Percentiles rank a stretch among this genome's conserved stretches.
Conservation (phyloP, 495 filamentous ascomycete species). For the Terfezia claveryi region DNA sequence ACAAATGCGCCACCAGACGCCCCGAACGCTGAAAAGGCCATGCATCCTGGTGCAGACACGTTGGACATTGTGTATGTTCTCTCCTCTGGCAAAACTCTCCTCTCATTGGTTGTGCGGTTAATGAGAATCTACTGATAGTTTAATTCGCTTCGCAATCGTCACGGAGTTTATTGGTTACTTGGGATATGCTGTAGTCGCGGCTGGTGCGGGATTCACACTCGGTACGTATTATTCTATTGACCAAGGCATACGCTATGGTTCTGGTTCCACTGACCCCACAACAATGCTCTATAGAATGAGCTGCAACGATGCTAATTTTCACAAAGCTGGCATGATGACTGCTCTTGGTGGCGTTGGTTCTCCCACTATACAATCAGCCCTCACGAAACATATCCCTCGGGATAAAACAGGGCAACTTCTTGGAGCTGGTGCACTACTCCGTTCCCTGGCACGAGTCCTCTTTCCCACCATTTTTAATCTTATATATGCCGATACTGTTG, state of each 20-base stretch:
- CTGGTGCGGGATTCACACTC: slow-evolving; percentile 26
- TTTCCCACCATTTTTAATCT: slow-evolving; percentile 64
- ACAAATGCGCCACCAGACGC: slow-evolving; percentile 15
- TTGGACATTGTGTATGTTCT: slow-evolving; percentile 39
- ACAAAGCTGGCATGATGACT: slow-evolving; percentile 44
- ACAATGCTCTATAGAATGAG: too few species aligned
- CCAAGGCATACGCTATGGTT: too few species aligned
- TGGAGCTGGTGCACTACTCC: slow-evolving; percentile 66
- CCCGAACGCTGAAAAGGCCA: slow-evolving; percentile 3
- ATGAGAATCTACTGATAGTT: slow-evolving; percentile 12
- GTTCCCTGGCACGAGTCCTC: slow-evolving; percentile 57
- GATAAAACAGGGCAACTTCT: slow-evolving; percentile 65
- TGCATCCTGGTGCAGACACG: slow-evolving; percentile 42
- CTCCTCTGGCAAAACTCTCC: background rate
- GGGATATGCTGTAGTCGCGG: slow-evolving; percentile 44
- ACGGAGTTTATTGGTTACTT: slow-evolving; percentile 57
- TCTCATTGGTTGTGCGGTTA: too few species aligned
- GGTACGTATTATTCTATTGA: background rate
- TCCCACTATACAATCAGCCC: slow-evolving; percentile 55
- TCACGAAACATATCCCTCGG: slow-evolving; percentile 77
- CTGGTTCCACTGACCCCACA: too few species aligned
- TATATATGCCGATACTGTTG: slow-evolving; percentile 64
- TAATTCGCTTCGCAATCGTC: slow-evolving; percentile 54
- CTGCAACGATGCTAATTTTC: slow-evolving; percentile 10
- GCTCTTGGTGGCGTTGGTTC: slow-evolving; percentile 64